Percentiles rank a stretch among this genome's conserved stretches.
Conservation (phyloP, 2,329 filamentous ascomycete species). For the Gnomoniopsis smithogilvyi region DNA sequence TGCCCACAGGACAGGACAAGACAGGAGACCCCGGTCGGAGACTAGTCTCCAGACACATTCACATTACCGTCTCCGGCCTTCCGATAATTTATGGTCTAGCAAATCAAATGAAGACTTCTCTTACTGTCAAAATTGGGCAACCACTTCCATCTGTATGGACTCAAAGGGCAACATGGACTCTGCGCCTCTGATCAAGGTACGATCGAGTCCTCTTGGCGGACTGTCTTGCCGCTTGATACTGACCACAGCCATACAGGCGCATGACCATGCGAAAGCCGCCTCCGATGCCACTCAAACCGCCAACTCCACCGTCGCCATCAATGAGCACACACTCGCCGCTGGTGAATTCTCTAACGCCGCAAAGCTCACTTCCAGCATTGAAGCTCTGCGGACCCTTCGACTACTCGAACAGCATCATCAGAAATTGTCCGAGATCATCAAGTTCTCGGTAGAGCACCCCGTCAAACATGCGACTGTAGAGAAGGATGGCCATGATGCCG, state of each 20-base stretch:
- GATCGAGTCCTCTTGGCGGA: conserved; percentile 12
- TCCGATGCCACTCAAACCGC: conserved; percentile 70
- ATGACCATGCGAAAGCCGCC: conserved; percentile 85
- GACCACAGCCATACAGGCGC: conserved; percentile 54
- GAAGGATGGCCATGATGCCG: conserved; percentile 32
- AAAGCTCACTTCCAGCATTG: conserved; percentile 60
- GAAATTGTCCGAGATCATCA: conserved; percentile 77
- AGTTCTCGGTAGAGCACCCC: conserved; percentile 59
- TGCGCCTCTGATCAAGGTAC: conserved; percentile 64
- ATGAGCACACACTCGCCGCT: conserved; percentile 84
- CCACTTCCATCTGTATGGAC: background rate
- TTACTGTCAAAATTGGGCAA: background rate
- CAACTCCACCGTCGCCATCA: conserved; percentile 77
- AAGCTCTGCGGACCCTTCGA: conserved; percentile 79
- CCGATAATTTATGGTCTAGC: too few relatives aligned
- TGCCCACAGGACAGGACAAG: too few relatives aligned
- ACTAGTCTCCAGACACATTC: too few relatives aligned
- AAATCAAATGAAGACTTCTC: background rate
- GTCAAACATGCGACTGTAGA: conserved; percentile 34
- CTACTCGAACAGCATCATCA: conserved; percentile 87
- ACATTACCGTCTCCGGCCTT: too few relatives aligned
- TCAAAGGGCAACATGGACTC: conserved; percentile 57
- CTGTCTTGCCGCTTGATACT: conserved; percentile 20
- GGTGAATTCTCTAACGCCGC: conserved; percentile 84
- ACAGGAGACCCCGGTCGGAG: too few relatives aligned